Conservation (phyloP, 495 filamentous ascomycete species). For the Pyronema omphalodes region DNA sequence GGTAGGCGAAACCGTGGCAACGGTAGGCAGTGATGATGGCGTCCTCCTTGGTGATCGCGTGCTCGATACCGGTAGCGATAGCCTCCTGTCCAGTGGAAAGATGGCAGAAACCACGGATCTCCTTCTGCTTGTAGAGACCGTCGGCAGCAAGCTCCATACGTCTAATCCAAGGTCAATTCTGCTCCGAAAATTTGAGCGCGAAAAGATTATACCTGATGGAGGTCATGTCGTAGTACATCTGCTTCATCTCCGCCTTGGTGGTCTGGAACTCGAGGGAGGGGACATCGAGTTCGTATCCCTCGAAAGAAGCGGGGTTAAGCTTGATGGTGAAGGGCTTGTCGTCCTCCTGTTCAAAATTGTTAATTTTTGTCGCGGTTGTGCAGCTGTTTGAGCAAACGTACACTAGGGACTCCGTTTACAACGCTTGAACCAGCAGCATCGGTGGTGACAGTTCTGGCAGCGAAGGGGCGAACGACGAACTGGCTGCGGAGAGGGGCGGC, state of each 20-base stretch:
- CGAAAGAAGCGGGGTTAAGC: constrained; percentile 94
- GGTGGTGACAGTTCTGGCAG: constrained; percentile 69
- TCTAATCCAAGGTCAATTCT: constrained; percentile 30
- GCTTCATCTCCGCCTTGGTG: constrained; percentile 92
- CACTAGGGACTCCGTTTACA: constrained; percentile 56
- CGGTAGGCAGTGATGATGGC: constrained; percentile 95
- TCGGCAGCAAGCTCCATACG: constrained; percentile 99
- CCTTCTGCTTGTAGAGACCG: constrained; percentile 97
- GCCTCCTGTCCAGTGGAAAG: constrained; percentile 95
- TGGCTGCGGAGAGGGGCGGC: constrained; percentile 4
- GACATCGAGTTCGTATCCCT: constrained; percentile 96
- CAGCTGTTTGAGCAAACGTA: constrained; percentile 22
- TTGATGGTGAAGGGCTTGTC: constrained; percentile 83
- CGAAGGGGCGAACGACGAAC: constrained; percentile 24
- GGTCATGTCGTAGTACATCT: constrained; percentile 99
- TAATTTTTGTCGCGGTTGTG: background rate
- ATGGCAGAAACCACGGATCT: constrained; percentile 98
- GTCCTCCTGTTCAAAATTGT: constrained; percentile 45
- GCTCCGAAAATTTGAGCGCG: background rate
- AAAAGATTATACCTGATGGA: constrained; percentile 48
- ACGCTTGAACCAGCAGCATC: constrained; percentile 82
- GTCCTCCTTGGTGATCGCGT: constrained; percentile 77
- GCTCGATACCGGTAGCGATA: constrained; percentile 90
- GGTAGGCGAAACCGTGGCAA: constrained; percentile 93
- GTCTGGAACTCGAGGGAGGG: constrained; percentile 77